These are phyloP conservation scores for Fusarium dlaminii DNA, from an alignment of 2,329 filamentous ascomycete species.

Conservation along the genomic window DNA sequence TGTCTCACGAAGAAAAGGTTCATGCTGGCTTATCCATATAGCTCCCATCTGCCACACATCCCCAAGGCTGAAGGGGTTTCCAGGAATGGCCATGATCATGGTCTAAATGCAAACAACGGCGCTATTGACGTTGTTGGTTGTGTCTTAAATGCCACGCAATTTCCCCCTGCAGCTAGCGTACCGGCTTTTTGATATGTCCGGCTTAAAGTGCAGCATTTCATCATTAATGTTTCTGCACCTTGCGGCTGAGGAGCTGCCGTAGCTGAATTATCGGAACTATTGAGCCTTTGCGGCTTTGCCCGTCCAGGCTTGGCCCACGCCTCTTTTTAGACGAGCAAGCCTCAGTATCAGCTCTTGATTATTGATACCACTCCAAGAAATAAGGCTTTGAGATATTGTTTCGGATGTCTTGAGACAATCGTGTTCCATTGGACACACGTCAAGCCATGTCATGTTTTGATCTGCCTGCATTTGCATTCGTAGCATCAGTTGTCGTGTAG, in stretches of 20 bases:
- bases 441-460: constrained; percentile 4
- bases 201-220: neutral
- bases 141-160: constrained; percentile 27
- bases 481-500: constrained; percentile 1
- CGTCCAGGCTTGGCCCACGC: constrained; percentile 22
- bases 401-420: constrained; percentile 9
- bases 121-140: constrained; percentile 4
- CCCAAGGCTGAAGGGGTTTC: constrained; percentile 12
- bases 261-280: constrained; percentile 15
- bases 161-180: constrained; percentile 23
- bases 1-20: neutral
- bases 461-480: neutral
- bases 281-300: constrained; percentile 25
- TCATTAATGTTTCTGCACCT: neutral
- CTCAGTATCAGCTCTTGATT: constrained; percentile 18
- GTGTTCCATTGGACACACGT: neutral
- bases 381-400: constrained; percentile 23
- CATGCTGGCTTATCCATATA: neutral
- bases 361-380: neutral
- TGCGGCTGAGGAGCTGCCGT: neutral
- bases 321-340: constrained; percentile 22
- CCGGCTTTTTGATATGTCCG: neutral
- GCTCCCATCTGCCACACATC: constrained; percentile 12
- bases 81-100: neutral
- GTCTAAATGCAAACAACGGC: constrained; percentile 1